Conservation (phyloP, 106 monocot species). For the Apostasia ramifera region DNA sequence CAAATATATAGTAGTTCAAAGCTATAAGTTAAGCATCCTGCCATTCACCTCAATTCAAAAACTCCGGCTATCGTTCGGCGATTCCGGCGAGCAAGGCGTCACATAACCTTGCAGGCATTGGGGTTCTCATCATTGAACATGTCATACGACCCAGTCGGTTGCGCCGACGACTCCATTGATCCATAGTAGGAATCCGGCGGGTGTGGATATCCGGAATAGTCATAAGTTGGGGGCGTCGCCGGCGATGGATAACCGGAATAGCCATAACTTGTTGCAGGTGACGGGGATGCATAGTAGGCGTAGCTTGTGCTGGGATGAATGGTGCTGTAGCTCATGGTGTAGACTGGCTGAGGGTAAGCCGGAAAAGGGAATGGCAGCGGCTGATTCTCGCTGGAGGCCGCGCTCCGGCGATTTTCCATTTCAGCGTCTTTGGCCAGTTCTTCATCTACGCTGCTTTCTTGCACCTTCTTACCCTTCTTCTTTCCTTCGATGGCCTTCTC, state of each 20-base stretch:
- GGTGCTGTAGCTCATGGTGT: slow-evolving; percentile 35
- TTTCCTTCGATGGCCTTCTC: neutral
- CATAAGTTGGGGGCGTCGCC: neutral
- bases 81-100: slow-evolving; percentile 13
- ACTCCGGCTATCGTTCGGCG: no score
- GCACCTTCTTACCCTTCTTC: neutral
- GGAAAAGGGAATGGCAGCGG: neutral
- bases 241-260: neutral
- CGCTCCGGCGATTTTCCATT: slow-evolving; percentile 1
- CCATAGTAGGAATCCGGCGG: slow-evolving; percentile 15
- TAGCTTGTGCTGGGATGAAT: slow-evolving; percentile 31
- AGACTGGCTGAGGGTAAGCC: slow-evolving; percentile 12
- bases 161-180: neutral
- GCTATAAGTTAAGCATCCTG: no score
- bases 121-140: slow-evolving; percentile 72
- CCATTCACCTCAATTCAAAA: no score
- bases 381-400: neutral
- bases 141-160: slow-evolving; percentile 22
- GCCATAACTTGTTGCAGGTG: slow-evolving; percentile 2
- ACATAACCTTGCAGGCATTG: slow-evolving; percentile 68
- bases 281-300: slow-evolving; percentile 13
- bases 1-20: no score
- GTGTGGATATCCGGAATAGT: neutral
- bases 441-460: neutral
- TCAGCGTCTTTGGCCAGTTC: slow-evolving; percentile 10